Evolutionary conservation across 768 basidiomycete genomes (phyloP).

Genomic region (Galerina marginata): DNA sequence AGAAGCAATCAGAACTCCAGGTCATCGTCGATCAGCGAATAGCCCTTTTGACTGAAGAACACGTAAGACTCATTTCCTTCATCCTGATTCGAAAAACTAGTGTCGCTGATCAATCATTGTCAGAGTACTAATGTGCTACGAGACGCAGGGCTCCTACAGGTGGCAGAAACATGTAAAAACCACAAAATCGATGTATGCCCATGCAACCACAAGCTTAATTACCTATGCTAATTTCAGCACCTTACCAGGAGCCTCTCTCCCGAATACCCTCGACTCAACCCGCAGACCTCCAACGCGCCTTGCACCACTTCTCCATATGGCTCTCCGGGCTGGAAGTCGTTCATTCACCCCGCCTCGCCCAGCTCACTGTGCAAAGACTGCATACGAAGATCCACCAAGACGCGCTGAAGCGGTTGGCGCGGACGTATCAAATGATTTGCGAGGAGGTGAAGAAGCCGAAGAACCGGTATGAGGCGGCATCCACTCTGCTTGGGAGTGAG

Average conservation of each 20-base stretch:
- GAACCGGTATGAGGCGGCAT: constrained; percentile 91
- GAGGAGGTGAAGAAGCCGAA: constrained; percentile 75
- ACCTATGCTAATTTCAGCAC: neutral
- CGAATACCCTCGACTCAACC: constrained; percentile 72
- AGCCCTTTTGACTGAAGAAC: constrained; percentile 73
- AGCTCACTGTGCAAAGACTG: constrained; percentile 70
- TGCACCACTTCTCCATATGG: constrained; percentile 82
- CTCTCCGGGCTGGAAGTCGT: constrained; percentile 83
- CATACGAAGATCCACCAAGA: constrained; percentile 76
- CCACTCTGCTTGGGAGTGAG: constrained; percentile 82
- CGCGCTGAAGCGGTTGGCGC: constrained; percentile 70
- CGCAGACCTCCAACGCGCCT: constrained; percentile 60
- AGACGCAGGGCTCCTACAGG: constrained; percentile 58
- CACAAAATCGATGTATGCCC: constrained; percentile 45
- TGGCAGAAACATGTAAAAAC: constrained; percentile 48
- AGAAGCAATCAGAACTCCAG: constrained; percentile 64
- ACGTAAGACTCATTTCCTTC: constrained; percentile 57
- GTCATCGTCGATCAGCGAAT: constrained; percentile 66
- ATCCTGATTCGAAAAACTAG: neutral
- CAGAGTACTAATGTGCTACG: constrained; percentile 56
- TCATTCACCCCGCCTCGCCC: constrained; percentile 78
- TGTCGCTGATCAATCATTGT: constrained; percentile 6
- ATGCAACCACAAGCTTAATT: neutral
- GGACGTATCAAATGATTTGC: constrained; percentile 75
- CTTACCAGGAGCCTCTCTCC: constrained; percentile 69